Evolutionary conservation across 1,139 yeast species (phyloP).

Genomic region (Saccharomyces pastorianus): DNA sequence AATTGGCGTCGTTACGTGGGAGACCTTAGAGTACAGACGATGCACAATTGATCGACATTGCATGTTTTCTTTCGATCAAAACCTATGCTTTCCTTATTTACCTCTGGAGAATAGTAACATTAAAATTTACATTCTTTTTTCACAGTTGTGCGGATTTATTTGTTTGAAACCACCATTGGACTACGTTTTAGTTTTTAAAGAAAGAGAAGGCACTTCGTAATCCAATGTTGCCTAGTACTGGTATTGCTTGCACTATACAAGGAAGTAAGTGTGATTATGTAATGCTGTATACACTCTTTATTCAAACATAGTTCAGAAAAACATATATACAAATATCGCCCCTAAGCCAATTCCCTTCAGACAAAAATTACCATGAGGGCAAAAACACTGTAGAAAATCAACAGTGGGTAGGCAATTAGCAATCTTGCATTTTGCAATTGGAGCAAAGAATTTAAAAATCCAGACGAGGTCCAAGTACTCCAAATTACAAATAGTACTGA

Average conservation of each 20-base stretch:
- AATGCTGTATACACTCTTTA: constrained; percentile 1
- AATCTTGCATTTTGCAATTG: constrained; percentile 80
- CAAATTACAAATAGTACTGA: constrained; percentile 72
- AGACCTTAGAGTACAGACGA: constrained; percentile 5
- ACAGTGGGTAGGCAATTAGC: constrained; percentile 87
- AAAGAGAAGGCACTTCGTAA: not conserved
- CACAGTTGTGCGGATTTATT: not conserved
- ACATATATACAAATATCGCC: not conserved
- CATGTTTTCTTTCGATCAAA: constrained; percentile 3
- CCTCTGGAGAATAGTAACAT: not conserved
- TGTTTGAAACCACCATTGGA: no score
- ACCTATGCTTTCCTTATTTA: not conserved
- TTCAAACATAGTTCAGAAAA: not conserved
- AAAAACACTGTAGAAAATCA: constrained; percentile 86
- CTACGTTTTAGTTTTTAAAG: not conserved
- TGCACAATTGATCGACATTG: not conserved
- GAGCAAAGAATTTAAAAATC: constrained; percentile 80
- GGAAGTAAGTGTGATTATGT: not conserved
- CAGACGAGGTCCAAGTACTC: constrained; percentile 94
- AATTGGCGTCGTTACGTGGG: constrained; percentile 80
- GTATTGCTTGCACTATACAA: not conserved
- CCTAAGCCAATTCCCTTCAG: constrained; percentile 26
- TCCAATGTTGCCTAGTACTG: not conserved
- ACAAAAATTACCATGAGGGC: constrained; percentile 94
- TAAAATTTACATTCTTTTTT: not conserved